Evolutionary conservation across 495 filamentous ascomycete species (phyloP), one percentile per base, ranked within the genome.

Genomic region (Oidiodendron maius): DNA sequence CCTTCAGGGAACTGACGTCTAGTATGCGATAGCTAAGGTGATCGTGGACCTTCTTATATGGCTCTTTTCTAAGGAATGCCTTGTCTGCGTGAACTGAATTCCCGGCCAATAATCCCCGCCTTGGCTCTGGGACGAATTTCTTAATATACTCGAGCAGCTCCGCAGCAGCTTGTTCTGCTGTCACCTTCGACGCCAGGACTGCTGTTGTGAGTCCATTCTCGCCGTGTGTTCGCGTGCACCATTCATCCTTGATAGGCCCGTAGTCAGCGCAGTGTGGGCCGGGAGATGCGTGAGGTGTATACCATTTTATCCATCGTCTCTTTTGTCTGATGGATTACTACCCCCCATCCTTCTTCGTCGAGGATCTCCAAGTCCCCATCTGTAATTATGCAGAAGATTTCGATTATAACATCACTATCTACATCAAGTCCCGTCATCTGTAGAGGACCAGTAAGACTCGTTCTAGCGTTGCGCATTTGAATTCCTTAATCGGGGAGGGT

Each of bases 341-440:
- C 74, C 51, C 91, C 87, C 72, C 83, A 93, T 50, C 93, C 93
- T 18, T 74, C 63, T 11, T 78, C 66, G 37, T 96, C 90, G 11
- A 95, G 66, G 22, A 95, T 59, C 32, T 87, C 72, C 18, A 98
- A 76, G 30, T 90, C 66, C 36, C 76, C 72, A 57, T 91, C 81
- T 6, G 94, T 98, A 61, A 98, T 78, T 67, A 94, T 86, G 69
- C 93, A 98, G 65, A 84, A 93, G 24, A 98, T 85, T 61, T 94
- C 88, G 55, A 98, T 79, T 59, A 98, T 95, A 13, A 80, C 76
- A 58, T 97, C 94, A 16, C 64, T 77, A 23, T 84, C 77, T 1
- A 80, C 70, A 62, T 95, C 73, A 3, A 98, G 80, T 3, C 93
- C 93, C 2, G 94, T 96, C 93, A 98, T 98, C 90, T 96, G 52